phyloP scores from a whole-genome alignment of 2,329 filamentous ascomycete species.

The Ramularia collo-cygni region DNA sequence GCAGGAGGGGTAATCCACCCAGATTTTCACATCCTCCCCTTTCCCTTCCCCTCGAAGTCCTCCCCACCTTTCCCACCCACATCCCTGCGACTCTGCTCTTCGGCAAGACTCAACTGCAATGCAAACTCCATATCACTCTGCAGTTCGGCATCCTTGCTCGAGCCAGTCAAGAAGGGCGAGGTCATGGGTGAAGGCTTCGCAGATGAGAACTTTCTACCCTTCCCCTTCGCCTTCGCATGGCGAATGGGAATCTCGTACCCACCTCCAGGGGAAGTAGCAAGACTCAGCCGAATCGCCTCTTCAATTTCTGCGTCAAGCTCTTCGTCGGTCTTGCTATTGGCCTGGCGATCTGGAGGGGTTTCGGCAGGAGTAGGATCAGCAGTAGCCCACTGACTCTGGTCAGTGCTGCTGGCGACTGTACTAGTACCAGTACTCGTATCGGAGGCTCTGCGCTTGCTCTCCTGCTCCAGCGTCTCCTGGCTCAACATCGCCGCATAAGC shows the following conservation, averaged over 20 bases:
- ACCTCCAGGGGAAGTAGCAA: conserved; percentile 24
- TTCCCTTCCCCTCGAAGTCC: conserved; percentile 19
- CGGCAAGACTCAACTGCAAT: conserved; percentile 54
- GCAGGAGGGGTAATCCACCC: too few species aligned
- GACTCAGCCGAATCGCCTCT: conserved; percentile 53
- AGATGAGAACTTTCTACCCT: conserved; percentile 23
- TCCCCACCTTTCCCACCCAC: conserved; percentile 2
- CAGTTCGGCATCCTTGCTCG: conserved; percentile 36
- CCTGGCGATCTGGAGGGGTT: conserved; percentile 16
- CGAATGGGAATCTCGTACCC: conserved; percentile 41
- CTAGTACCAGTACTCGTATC: conserved; percentile 34
- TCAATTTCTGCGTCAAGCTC: conserved; percentile 53
- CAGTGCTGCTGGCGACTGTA: conserved; percentile 35
- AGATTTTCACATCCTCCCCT: conserved; percentile 15
- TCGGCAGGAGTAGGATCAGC: conserved; percentile 24
- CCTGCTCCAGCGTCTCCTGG: conserved; percentile 49
- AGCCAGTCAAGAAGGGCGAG: conserved; percentile 30
- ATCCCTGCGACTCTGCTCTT: conserved; percentile 43
- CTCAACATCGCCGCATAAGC: conserved; percentile 58
- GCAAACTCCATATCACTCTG: conserved; percentile 56
- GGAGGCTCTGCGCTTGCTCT: conserved; percentile 41
- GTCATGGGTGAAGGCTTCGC: conserved; percentile 20
- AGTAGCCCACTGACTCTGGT: conserved; percentile 24
- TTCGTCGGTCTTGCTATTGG: conserved; percentile 36
- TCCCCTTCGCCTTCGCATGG: conserved; percentile 33